Evolutionary conservation across 345 rosid species (phyloP).

Genomic region (Syzygium oleosum): DNA sequence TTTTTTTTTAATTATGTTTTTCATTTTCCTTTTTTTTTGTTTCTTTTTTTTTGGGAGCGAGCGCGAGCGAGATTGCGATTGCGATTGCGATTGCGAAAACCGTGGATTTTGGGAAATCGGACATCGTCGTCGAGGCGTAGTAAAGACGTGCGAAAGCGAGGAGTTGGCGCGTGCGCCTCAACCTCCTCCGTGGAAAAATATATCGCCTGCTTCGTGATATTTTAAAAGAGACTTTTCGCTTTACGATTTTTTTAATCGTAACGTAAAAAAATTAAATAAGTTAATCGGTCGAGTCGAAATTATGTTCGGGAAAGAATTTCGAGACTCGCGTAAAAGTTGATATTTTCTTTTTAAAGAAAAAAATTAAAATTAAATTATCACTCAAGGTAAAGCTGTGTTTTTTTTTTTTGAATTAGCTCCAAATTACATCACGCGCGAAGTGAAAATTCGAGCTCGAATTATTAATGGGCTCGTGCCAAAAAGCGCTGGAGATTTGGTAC

Average conservation of each 20-base stretch:
- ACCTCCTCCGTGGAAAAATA: neutral
- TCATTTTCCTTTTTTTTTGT: neutral
- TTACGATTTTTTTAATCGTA: neutral
- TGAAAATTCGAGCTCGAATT: too few species aligned
- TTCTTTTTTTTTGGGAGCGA: neutral
- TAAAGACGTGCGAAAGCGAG: neutral
- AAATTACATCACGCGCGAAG: too few species aligned
- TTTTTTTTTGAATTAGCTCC: too few species aligned
- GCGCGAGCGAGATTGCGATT: neutral
- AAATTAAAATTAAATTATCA: too few species aligned
- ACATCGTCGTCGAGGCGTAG: neutral
- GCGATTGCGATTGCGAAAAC: neutral
- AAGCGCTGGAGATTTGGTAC: neutral
- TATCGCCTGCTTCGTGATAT: neutral
- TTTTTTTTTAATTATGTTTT: neutral
- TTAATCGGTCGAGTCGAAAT: too few species aligned
- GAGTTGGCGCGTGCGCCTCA: neutral
- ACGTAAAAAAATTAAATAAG: too few species aligned
- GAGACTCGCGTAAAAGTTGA: too few species aligned
- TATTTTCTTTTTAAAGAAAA: too few species aligned
- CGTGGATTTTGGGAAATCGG: neutral
- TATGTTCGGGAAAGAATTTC: too few species aligned
- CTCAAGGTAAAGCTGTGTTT: too few species aligned
- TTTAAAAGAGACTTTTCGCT: neutral
- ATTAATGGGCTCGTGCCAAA: too few species aligned